Percentiles rank a stretch among this genome's conserved stretches.
phyloP scores from a whole-genome alignment of 2,329 filamentous ascomycete genomes.

The Paraphoma chrysanthemicola region DNA sequence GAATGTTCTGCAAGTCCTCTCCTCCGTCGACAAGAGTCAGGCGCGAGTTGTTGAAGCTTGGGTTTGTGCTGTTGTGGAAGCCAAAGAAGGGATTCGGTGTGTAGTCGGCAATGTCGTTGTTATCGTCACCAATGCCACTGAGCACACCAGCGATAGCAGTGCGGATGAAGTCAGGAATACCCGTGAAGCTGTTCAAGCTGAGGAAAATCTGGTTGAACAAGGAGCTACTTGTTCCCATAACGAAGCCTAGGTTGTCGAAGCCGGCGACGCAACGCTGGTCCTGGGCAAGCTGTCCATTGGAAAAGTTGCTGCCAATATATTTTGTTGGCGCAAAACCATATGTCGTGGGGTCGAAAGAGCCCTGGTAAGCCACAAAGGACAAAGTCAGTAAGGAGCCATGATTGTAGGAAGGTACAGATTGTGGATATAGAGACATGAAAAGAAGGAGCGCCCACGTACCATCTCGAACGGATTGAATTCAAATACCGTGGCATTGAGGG shows the following conservation, averaged over 20 bases:
- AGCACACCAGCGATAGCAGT: conserved; percentile 62
- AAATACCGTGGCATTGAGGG: conserved; percentile 75
- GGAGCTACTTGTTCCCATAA: conserved; percentile 86
- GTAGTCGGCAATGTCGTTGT: conserved; percentile 78
- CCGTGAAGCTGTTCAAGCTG: conserved; percentile 62
- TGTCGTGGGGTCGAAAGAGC: conserved; percentile 75
- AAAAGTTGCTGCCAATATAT: conserved; percentile 77
- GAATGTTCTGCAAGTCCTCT: conserved; percentile 79
- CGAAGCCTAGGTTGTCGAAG: conserved; percentile 81
- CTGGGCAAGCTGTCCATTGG: conserved; percentile 63
- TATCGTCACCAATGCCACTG: conserved; percentile 59
- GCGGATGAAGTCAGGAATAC: conserved; percentile 60
- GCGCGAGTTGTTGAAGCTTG: conserved; percentile 58
- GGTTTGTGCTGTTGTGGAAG: conserved; percentile 67
- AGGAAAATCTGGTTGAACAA: conserved; percentile 83
- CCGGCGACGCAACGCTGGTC: conserved; percentile 72
- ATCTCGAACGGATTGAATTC: conserved; percentile 84
- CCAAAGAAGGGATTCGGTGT: conserved; percentile 77
- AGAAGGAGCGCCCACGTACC: not conserved
- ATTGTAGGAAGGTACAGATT: too few species aligned
- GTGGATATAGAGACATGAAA: too few species aligned
- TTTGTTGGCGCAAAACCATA: conserved; percentile 74
- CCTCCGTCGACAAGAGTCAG: conserved; percentile 82
- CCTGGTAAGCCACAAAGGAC: conserved; percentile 36
- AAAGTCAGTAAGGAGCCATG: too few species aligned